A percentile compares a stretch with the other conserved stretches of the same genome.
These are phyloP conservation scores for Hyaloscypha finlandica DNA, from an alignment of 495 filamentous ascomycete species.

Conservation along the genomic window DNA sequence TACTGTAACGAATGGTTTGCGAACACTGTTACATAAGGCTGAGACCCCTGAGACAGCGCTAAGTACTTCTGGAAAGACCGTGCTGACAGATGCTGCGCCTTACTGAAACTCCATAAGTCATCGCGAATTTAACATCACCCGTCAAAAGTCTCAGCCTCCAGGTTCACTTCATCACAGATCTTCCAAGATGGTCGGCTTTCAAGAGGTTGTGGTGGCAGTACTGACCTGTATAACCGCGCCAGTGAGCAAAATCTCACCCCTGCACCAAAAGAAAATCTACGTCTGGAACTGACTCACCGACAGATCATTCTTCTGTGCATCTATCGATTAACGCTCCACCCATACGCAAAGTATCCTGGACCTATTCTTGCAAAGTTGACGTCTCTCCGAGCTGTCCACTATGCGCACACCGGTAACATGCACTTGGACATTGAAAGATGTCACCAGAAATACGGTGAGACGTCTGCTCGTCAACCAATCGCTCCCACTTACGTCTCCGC, in stretches of 20 bases:
- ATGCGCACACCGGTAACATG: constrained; percentile 22
- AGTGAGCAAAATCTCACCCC: background rate
- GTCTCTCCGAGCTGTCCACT: constrained; percentile 11
- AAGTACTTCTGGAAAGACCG: too few relatives aligned
- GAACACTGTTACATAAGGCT: too few relatives aligned
- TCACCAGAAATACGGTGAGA: constrained; percentile 31
- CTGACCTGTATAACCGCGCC: background rate
- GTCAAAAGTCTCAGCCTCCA: too few relatives aligned
- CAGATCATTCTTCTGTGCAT: constrained; percentile 15
- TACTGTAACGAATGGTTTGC: too few relatives aligned
- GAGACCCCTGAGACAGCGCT: too few relatives aligned
- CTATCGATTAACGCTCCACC: constrained; percentile 43
- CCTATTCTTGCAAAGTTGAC: constrained; percentile 41
- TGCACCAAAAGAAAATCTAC: background rate
- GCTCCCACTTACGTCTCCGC: background rate
- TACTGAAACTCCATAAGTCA: too few relatives aligned
- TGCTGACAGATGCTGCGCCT: too few relatives aligned
- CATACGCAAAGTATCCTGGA: constrained; percentile 43
- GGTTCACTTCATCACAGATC: background rate
- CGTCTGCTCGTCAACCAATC: background rate
- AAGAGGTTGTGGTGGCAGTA: background rate
- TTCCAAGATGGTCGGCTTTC: background rate
- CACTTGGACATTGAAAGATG: constrained; percentile 21
- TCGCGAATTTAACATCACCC: too few relatives aligned
- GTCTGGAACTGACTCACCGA: constrained; percentile 3